Evolutionary conservation across 768 basidiomycete species (phyloP).

Genomic region (Phaffia australis): DNA sequence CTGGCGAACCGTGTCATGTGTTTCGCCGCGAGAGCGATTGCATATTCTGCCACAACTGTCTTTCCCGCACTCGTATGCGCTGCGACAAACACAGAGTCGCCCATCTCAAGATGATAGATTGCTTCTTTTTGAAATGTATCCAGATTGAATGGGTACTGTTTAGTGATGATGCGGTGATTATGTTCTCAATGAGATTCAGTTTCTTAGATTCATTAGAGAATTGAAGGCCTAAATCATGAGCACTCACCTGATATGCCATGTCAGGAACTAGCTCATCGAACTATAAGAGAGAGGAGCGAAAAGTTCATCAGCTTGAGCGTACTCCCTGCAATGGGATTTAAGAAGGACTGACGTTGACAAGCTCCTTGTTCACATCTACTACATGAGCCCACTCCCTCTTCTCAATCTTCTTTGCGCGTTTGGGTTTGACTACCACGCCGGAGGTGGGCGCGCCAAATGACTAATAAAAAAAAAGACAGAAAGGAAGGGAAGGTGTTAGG

Average conservation of each 20-base stretch:
- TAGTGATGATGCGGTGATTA: background rate
- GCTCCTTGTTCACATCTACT: constrained; percentile 81
- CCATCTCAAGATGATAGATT: constrained; percentile 86
- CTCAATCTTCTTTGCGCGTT: constrained; percentile 38
- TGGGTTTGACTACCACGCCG: constrained; percentile 42
- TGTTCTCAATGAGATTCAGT: constrained; percentile 1
- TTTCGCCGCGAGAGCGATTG: constrained; percentile 88
- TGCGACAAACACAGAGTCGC: constrained; percentile 97
- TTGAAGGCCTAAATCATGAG: background rate
- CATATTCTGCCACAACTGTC: constrained; percentile 98
- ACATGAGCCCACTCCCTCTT: constrained; percentile 98
- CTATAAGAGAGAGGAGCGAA: background rate
- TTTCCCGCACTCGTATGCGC: constrained; percentile 99
- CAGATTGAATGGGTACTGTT: constrained; percentile 92
- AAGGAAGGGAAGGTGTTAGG: background rate
- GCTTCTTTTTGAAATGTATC: constrained; percentile 99
- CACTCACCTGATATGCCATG: constrained; percentile 77
- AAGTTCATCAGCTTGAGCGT: background rate
- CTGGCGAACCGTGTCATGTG: constrained; percentile 86
- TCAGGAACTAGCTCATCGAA: constrained; percentile 88
- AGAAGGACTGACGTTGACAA: constrained; percentile 48
- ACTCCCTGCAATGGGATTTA: background rate
- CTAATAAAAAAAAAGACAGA: background rate
- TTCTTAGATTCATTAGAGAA: constrained; percentile 3
- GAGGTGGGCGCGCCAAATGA: constrained; percentile 8